These are phyloP conservation scores for Yarrowia sp. DNA, from an alignment of 805 yeast genomes.

Conservation along the genomic window DNA sequence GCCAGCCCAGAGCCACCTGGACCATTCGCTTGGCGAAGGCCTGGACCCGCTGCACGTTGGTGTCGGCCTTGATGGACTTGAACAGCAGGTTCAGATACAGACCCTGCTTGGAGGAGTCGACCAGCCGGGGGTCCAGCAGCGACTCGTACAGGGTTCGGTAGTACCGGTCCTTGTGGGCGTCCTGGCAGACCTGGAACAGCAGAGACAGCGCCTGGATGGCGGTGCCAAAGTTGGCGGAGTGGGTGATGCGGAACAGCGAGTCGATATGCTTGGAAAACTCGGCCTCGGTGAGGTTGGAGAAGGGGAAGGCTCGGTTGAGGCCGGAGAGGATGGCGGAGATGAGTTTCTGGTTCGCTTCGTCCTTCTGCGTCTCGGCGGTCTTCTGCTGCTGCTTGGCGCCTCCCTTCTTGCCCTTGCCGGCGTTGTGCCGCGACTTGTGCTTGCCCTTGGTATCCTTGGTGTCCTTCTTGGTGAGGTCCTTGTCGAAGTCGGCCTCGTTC, in stretches of 20 bases:
- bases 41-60: constrained; percentile 58
- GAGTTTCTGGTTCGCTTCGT: constrained; percentile 79
- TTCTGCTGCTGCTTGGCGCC: constrained; percentile 43
- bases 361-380: constrained; percentile 38
- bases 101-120: constrained; percentile 87
- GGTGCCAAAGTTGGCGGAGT: constrained; percentile 90
- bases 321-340: constrained; percentile 93
- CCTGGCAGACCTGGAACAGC: constrained; percentile 71
- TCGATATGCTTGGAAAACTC: constrained; percentile 72
- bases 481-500: constrained; percentile 49
- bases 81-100: constrained; percentile 82
- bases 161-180: constrained; percentile 52
- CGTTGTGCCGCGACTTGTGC: constrained; percentile 61
- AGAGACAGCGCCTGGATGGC: constrained; percentile 88
- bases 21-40: constrained; percentile 90
- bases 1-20: constrained; percentile 82
- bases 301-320: constrained; percentile 93
- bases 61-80: constrained; percentile 76
- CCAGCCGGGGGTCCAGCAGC: constrained; percentile 76
- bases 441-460: constrained; percentile 39
- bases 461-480: constrained; percentile 32
- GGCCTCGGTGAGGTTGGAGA: constrained; percentile 66
- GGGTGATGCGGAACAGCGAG: constrained; percentile 84
- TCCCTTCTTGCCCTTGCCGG: constrained; percentile 80
- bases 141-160: constrained; percentile 89